A percentile compares a stretch with the other conserved stretches of the same genome.
These are phyloP conservation scores for Gaeumannomyces sp. DNA, from an alignment of 2,329 filamentous ascomycete genomes.

Conservation along the genomic window DNA sequence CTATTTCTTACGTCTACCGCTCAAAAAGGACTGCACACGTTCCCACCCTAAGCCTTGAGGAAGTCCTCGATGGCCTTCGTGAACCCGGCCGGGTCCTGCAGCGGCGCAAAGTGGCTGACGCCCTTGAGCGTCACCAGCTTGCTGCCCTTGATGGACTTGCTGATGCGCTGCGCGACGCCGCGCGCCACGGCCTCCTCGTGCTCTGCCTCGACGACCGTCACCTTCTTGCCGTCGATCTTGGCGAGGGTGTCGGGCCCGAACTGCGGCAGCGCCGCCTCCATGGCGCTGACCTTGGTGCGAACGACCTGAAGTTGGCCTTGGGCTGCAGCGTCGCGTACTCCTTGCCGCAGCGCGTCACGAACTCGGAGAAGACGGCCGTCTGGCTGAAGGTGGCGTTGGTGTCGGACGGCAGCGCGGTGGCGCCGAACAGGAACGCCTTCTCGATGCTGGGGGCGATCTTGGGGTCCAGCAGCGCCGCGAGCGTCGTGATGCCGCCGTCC, in stretches of 20 bases:
- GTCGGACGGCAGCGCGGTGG: conserved; percentile 25
- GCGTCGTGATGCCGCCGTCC: conserved; percentile 32
- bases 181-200: conserved; percentile 33
- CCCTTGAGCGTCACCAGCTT: conserved; percentile 27
- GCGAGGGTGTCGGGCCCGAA: conserved; percentile 18
- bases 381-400: conserved; percentile 28
- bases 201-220: conserved; percentile 23
- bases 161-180: conserved; percentile 28
- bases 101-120: conserved; percentile 37
- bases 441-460: conserved; percentile 25
- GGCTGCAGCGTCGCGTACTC: conserved; percentile 33
- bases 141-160: conserved; percentile 31
- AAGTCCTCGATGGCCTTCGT: conserved; percentile 25
- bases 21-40: not conserved
- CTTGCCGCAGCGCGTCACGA: conserved; percentile 27
- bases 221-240: conserved; percentile 22
- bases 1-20: not conserved
- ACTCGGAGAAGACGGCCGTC: conserved; percentile 27
- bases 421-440: conserved; percentile 35
- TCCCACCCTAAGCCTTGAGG: conserved; percentile 13
- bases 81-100: conserved; percentile 33
- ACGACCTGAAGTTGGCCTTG: conserved; percentile 28
- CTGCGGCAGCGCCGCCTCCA: conserved; percentile 26
- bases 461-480: conserved; percentile 29
- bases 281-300: conserved; percentile 23